Conservation (phyloP, 2,329 filamentous ascomycete species). For the Chrysoporthe cubensis region DNA sequence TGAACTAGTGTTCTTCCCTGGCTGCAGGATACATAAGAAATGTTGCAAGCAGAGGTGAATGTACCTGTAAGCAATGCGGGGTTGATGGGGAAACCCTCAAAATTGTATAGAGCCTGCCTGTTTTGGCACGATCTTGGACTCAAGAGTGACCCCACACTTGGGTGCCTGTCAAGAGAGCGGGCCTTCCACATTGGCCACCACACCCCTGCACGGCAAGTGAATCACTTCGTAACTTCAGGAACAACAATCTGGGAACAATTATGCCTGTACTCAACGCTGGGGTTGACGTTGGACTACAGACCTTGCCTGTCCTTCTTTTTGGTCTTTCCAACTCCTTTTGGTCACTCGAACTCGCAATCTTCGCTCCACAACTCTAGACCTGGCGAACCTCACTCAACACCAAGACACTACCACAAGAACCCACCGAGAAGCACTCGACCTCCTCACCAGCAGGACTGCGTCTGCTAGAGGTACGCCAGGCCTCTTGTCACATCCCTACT, state of each 20-base stretch:
- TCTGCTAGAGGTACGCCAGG: background rate
- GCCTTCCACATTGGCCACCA: background rate
- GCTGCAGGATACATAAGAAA: background rate
- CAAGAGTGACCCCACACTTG: background rate
- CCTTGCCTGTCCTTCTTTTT: background rate
- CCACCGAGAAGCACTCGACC: background rate
- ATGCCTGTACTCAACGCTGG: background rate
- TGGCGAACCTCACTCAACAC: background rate
- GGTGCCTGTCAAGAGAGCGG: background rate
- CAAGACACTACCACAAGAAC: background rate
- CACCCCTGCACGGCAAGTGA: background rate
- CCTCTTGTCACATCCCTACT: background rate
- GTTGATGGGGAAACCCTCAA: too few species aligned
- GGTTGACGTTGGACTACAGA: background rate
- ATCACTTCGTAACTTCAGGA: background rate
- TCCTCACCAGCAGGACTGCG: background rate
- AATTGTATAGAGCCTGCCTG: background rate
- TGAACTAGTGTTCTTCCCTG: too few species aligned
- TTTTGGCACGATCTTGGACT: background rate
- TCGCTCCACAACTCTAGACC: background rate
- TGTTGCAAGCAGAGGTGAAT: background rate
- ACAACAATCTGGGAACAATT: background rate
- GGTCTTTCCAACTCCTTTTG: background rate
- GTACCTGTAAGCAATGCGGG: too few species aligned
- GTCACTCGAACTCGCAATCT: background rate